Base-by-base conservation (phyloP, 768 basidiomycete genomes). In the Tylopilus sp. region DNA sequence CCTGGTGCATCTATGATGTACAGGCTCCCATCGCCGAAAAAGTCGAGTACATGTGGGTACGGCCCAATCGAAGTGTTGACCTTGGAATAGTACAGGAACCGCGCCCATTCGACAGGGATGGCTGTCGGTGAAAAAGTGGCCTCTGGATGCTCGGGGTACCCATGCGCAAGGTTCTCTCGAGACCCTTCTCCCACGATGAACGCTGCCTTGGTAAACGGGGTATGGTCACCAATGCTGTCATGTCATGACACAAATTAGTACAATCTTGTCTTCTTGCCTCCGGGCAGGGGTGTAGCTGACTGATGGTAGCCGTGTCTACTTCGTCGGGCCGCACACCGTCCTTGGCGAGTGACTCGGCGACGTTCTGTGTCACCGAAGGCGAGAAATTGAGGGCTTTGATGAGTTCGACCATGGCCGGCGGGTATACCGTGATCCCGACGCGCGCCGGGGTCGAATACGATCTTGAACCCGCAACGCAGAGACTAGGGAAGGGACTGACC, bases 371-470 rank as follows among this genome's bases (percentile, higher is more conserved):
- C 4, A 35, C 33, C 15, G 15, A 15, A 6, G 33, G 15, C 15
- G 33, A 35, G 15, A 7, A 35, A 2, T n/a, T n/a, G 17, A 35
- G 15, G 18, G 28, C 23, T 21, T 59, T 22, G 60, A 58, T 20
- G 46, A 8, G 56, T 49, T 50, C 57, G 71, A 6, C 65, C 40
- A 65, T 51, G 0, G 49, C 58, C 0, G 75, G 75, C 0, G 78
- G 71, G 46, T 69, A 31, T 13, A n/a, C n/a, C 31, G 12, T 13
- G 31, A 31, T 4, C 66, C 70, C 67, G 53, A 83, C 76, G 39
- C 72, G 71, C 69, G 9, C 82, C 82, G 18, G 84, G 73, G 52
- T 85, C 84, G 53, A 84, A 83, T 0, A 82, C 54, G 47, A 80
- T 63, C 68, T 1, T 69, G 11, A 67, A 60, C 3, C 67, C 68